These are phyloP conservation scores for Russula brevipes DNA, from an alignment of 768 basidiomycete species.

Conservation along the genomic window DNA sequence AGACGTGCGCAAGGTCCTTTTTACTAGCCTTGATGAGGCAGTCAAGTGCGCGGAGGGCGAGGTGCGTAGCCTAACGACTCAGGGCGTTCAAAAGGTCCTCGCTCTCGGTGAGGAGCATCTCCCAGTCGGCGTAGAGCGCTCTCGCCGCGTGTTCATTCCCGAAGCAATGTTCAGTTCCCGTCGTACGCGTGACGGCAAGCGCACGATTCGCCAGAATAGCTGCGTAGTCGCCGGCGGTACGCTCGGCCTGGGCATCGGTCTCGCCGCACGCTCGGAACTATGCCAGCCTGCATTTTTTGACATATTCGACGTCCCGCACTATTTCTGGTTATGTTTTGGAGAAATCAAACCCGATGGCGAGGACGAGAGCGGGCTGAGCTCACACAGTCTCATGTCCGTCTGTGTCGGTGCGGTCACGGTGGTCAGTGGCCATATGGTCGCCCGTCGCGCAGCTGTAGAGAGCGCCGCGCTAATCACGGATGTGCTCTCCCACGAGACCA, in stretches of 20 bases:
- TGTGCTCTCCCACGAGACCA: conserved; percentile 70
- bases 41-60: conserved; percentile 80
- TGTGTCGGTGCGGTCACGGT: conserved; percentile 85
- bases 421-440: conserved; percentile 78
- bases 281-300: conserved; percentile 78
- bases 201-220: conserved; percentile 39
- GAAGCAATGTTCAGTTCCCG: conserved; percentile 89
- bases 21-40: conserved; percentile 76
- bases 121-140: conserved; percentile 74
- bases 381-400: conserved; percentile 67
- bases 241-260: conserved; percentile 76
- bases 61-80: conserved; percentile 59
- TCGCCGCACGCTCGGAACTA: conserved; percentile 72
- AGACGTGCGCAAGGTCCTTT: conserved; percentile 70
- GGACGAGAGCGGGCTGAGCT: conserved; percentile 48
- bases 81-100: conserved; percentile 61
- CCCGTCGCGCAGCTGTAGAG: conserved; percentile 71
- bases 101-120: conserved; percentile 75
- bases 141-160: conserved; percentile 85
- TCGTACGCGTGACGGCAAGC: conserved; percentile 33
- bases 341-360: conserved; percentile 40
- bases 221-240: conserved; percentile 71
- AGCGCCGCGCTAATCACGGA: conserved; percentile 71
- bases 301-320: conserved; percentile 80
- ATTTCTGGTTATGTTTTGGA: conserved; percentile 67